Conservation (phyloP, 2,329 filamentous ascomycete species). For the Allantophomopsis cytisporea region DNA sequence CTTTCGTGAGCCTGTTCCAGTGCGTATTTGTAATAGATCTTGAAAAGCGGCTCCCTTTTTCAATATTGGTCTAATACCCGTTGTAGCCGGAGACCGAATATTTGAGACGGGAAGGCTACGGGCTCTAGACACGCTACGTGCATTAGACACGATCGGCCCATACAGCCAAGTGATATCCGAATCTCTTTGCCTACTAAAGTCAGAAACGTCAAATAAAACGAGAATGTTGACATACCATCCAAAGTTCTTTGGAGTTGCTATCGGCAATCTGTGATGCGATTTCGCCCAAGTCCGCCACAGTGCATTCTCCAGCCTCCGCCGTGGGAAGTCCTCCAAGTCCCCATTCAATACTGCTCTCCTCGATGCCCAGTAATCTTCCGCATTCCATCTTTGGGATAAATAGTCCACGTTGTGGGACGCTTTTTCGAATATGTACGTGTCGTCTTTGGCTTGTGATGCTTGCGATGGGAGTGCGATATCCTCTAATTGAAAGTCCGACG, state of each 20-base stretch:
- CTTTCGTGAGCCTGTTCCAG: too few relatives aligned
- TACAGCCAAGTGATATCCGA: conserved; percentile 95
- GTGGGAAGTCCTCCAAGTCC: conserved; percentile 45
- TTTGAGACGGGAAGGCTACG: too few relatives aligned
- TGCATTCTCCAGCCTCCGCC: conserved; percentile 76
- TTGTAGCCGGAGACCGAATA: too few relatives aligned
- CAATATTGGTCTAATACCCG: too few relatives aligned
- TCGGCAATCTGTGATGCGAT: conserved; percentile 68
- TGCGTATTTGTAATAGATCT: too few relatives aligned
- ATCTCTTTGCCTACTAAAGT: conserved; percentile 63
- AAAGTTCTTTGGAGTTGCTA: conserved; percentile 74
- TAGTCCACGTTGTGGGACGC: conserved; percentile 60
- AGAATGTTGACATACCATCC: conserved; percentile 56
- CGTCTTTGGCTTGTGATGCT: too few relatives aligned
- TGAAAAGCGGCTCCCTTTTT: too few relatives aligned
- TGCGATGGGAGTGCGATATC: too few relatives aligned
- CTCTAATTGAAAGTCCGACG: too few relatives aligned
- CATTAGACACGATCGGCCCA: conserved; percentile 37
- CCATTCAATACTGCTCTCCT: conserved; percentile 78
- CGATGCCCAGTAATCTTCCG: conserved; percentile 92
- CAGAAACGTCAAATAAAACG: background rate
- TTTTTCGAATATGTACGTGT: too few relatives aligned
- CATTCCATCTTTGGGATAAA: conserved; percentile 80
- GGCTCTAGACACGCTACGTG: too few relatives aligned
- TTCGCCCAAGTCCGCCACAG: conserved; percentile 95